A percentile compares a stretch with the other conserved stretches of the same genome.
Evolutionary conservation across 1,139 yeast genomes (phyloP).

Genomic region (Cylindricascospora bacillispora): DNA sequence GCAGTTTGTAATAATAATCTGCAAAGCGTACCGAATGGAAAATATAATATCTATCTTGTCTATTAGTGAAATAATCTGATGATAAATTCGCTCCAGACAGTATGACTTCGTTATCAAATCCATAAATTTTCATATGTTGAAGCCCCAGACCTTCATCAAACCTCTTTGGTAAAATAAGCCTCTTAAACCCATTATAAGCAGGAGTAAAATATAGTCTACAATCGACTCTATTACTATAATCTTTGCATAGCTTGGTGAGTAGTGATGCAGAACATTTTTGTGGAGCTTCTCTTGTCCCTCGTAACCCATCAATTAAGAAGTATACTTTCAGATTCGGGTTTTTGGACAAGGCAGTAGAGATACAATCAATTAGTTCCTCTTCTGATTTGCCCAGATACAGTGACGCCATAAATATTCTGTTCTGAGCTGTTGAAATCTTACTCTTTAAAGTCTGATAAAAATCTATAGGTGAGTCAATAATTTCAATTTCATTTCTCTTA

Average conservation of each 20-base stretch:
- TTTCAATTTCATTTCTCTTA: slow-evolving; percentile 45
- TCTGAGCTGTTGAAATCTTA: slow-evolving; percentile 42
- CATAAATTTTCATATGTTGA: slow-evolving; percentile 96
- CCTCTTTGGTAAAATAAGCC: slow-evolving; percentile 60
- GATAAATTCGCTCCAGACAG: slow-evolving; percentile 89
- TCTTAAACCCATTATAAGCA: slow-evolving; percentile 55
- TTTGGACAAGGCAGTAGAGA: slow-evolving; percentile 42
- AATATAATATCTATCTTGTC: slow-evolving; percentile 85
- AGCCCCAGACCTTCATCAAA: slow-evolving; percentile 85
- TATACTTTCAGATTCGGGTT: slow-evolving; percentile 56
- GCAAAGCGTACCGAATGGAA: slow-evolving; percentile 48
- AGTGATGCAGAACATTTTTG: slow-evolving; percentile 62
- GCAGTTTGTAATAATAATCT: slow-evolving; percentile 62
- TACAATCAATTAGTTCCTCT: slow-evolving; percentile 52
- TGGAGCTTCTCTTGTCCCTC: slow-evolving; percentile 94
- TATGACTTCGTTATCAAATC: slow-evolving; percentile 82
- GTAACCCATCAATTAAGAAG: slow-evolving; percentile 71
- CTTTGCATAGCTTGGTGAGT: slow-evolving; percentile 51
- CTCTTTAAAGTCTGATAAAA: slow-evolving; percentile 53
- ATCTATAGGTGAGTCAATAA: slow-evolving; percentile 51
- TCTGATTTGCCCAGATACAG: slow-evolving; percentile 79
- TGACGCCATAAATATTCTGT: slow-evolving; percentile 67
- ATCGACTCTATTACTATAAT: slow-evolving; percentile 64
- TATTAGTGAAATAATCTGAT: slow-evolving; percentile 82
- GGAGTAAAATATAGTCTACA: slow-evolving; percentile 87